Evolutionary conservation across 2,329 filamentous ascomycete species (phyloP).

Genomic region (Colletotrichum horii): DNA sequence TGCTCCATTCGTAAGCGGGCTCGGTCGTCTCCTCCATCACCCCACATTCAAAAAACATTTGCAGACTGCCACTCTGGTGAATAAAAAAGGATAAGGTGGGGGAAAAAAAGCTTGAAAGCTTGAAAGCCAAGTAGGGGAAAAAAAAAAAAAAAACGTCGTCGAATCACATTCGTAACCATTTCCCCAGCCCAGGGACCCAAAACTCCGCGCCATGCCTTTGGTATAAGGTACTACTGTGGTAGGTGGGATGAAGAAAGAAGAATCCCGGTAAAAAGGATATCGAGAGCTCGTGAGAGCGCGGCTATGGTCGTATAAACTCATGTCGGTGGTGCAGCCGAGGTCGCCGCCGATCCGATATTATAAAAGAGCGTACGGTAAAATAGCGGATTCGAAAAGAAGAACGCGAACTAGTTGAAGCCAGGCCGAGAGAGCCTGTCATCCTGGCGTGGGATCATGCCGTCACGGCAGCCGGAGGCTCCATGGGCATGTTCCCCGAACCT

Average conservation of each 20-base stretch:
- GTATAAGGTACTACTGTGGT: constrained; percentile 18
- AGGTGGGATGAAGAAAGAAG: neutral
- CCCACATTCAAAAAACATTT: neutral
- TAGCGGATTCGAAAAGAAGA: constrained; percentile 4
- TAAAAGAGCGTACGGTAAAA: constrained; percentile 17
- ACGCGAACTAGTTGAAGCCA: neutral
- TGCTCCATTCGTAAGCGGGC: neutral
- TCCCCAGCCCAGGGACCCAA: neutral
- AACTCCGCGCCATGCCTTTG: constrained; percentile 25
- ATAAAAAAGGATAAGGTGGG: neutral
- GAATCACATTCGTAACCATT: constrained; percentile 14
- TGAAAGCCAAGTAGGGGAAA: neutral
- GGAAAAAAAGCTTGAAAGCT: neutral
- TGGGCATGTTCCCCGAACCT: constrained; percentile 8
- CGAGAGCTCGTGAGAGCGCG: constrained; percentile 7
- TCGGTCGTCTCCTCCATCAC: neutral
- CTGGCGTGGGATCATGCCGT: neutral
- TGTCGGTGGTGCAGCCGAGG: neutral
- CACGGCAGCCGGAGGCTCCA: constrained; percentile 11
- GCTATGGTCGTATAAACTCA: constrained; percentile 17
- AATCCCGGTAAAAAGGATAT: constrained; percentile 18
- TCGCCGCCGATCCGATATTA: constrained; percentile 9
- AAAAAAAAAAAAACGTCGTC: neutral
- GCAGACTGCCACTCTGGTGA: neutral
- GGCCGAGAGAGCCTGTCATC: neutral